Conservation (phyloP, 164 flowering plant species). For the Cinnamomum chago region DNA sequence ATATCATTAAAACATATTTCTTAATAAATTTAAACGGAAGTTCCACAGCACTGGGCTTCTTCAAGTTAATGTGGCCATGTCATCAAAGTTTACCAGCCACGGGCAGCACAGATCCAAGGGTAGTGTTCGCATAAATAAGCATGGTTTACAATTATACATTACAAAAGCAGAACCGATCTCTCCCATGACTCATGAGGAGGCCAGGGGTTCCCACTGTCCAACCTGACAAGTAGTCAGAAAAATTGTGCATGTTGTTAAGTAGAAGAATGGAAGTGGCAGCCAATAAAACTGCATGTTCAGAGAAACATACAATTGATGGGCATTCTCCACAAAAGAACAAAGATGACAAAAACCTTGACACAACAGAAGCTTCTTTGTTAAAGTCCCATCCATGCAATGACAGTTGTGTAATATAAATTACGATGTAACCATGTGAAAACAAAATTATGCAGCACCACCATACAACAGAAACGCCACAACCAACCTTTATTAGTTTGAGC, state of each 20-base stretch:
- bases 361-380: too few species aligned
- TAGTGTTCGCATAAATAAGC: neutral
- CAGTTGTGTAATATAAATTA: neutral
- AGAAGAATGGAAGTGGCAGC: neutral
- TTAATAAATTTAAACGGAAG: neutral
- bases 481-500: slow-evolving; percentile 87
- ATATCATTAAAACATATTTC: too few species aligned
- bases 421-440: neutral
- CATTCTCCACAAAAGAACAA: neutral
- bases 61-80: neutral
- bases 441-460: neutral
- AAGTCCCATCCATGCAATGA: neutral
- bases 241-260: too few species aligned
- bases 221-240: too few species aligned
- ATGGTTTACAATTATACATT: neutral
- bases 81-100: neutral
- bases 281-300: neutral
- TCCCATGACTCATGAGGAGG: too few species aligned
- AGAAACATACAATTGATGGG: neutral
- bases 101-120: neutral
- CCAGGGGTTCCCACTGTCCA: too few species aligned
- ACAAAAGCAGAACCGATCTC: too few species aligned
- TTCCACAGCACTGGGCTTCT: neutral
- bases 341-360: neutral
- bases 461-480: neutral